Percentiles rank a stretch among this genome's conserved stretches.
phyloP scores from a whole-genome alignment of 179 eudicot genomes.

The Corrigiola litoralis region DNA sequence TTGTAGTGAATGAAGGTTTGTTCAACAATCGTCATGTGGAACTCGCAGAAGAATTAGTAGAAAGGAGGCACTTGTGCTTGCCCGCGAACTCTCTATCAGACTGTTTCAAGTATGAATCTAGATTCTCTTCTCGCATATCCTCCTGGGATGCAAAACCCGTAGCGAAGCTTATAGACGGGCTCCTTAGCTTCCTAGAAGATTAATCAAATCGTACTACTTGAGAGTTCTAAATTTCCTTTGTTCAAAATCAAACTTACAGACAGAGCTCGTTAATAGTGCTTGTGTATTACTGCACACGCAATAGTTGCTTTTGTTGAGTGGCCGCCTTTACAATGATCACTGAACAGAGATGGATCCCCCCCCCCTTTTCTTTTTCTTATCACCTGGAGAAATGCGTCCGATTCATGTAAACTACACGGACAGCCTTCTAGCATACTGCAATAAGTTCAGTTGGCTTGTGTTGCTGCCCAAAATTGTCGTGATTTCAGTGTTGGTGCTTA shows the following conservation, averaged over 20 bases:
- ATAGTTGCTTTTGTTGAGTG: too few relatives aligned
- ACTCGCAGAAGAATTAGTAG: slow-evolving; percentile 79
- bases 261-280: neutral
- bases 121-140: slow-evolving; percentile 57
- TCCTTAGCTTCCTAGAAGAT: slow-evolving; percentile 64
- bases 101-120: slow-evolving; percentile 37
- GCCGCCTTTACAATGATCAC: too few relatives aligned
- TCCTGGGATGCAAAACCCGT: slow-evolving; percentile 84
- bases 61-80: slow-evolving; percentile 74
- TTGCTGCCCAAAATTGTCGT: too few relatives aligned
- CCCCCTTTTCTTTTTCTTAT: too few relatives aligned
- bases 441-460: too few relatives aligned
- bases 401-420: too few relatives aligned
- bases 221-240: neutral
- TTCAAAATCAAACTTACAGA: neutral
- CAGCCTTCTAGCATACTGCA: too few relatives aligned
- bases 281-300: too few relatives aligned
- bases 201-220: slow-evolving; percentile 6
- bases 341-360: too few relatives aligned
- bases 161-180: slow-evolving; percentile 59
- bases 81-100: slow-evolving; percentile 58
- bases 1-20: slow-evolving; percentile 51
- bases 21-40: slow-evolving; percentile 94
- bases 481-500: too few relatives aligned
- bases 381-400: too few relatives aligned